Evolutionary conservation across 148 eudicot genomes (phyloP), one percentile per base, ranked within the genome.

Genomic region (Rhododendron ferrugineum): DNA sequence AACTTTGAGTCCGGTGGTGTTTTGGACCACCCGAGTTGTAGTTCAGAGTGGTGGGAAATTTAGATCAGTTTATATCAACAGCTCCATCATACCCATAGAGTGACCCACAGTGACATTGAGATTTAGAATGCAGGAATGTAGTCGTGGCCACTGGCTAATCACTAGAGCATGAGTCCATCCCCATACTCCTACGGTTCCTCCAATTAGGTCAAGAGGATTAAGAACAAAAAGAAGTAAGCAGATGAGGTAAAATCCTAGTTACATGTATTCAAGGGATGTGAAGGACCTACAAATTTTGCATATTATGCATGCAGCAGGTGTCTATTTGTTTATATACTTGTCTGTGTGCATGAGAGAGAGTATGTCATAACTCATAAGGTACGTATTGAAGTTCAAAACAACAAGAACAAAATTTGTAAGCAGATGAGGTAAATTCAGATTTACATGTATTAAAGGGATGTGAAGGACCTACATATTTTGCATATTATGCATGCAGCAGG

Each of bases 21-120:
- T 76, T 82, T 85, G 14, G 89, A 91, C 11, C 75, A 85, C 14
- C 56, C 86, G 6, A 84, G 60, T 64, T 52, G 82, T 60, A 62
- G 28, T 66, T 49, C 86, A 44, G 84, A 85, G 30, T 88, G 88
- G 88, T 89, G 93, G 93, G 90, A 89, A 1, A 28, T 87, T 44
- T 86, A 87, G 76, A 9, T 47, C 6, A 16, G 60, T 50, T 89
- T 49, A 23, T 70, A 30, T 22, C 56, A 47, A 23, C 50, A 1
- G 58, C 62, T 26, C 9, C 54, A 26, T 46, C 81, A 28, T 3
- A 6, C 56, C 81, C 34, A 9, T 26, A 28, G 46, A 68, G 58
- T 75, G 75, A 15, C 13, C 5, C 30, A 56, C 28, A 40, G 44
- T 40, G 73, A 30, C 30, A 68, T 13, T 11, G 74, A 28, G 74